Percentiles rank a stretch among this genome's conserved stretches.
phyloP scores from a whole-genome alignment of 768 basidiomycete species.

The Coprinopsis cinerea region DNA sequence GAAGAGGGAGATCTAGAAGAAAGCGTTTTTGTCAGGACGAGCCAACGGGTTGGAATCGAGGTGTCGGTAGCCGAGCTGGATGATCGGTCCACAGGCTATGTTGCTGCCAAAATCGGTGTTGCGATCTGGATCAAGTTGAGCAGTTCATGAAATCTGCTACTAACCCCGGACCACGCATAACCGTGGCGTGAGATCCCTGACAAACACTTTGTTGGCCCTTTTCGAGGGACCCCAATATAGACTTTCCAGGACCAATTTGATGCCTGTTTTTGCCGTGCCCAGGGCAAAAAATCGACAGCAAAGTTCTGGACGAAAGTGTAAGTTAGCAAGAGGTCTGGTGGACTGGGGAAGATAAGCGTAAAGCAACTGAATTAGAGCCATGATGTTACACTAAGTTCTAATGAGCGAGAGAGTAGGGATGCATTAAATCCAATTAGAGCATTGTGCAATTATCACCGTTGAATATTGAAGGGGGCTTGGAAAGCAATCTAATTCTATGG shows the following conservation, averaged over 20 bases:
- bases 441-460: too few species aligned
- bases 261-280: background rate
- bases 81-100: background rate
- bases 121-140: background rate
- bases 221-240: background rate
- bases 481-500: too few species aligned
- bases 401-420: background rate
- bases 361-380: background rate
- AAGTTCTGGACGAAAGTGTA: background rate
- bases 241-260: background rate
- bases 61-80: background rate
- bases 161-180: too few species aligned
- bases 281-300: background rate
- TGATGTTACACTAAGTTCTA: background rate
- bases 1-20: constrained; percentile 7
- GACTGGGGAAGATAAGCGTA: background rate
- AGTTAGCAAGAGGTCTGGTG: too few species aligned
- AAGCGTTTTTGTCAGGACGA: background rate
- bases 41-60: background rate
- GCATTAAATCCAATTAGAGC: background rate
- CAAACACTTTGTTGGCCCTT: background rate
- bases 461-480: too few species aligned
- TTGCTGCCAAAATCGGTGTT: background rate
- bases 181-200: too few species aligned
- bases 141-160: too few species aligned